Conservation (phyloP, 371 early-diverging fungal genomes). For the Rhizopus sp. region DNA sequence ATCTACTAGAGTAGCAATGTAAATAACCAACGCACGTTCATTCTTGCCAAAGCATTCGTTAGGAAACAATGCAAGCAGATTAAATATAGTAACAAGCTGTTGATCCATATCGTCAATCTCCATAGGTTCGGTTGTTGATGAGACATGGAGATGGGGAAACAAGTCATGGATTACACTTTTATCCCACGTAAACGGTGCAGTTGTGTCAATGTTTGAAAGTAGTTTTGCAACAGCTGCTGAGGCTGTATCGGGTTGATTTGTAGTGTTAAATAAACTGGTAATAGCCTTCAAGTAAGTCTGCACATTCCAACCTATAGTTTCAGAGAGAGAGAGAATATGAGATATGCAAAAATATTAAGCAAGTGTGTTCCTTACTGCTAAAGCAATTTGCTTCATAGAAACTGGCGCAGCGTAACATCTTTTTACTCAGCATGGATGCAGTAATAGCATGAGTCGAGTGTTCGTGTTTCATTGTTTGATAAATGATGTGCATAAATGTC, state of each 20-base stretch:
- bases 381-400: conserved; percentile 60
- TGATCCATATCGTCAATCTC: background rate
- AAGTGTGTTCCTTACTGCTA: conserved; percentile 32
- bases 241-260: conserved; percentile 16
- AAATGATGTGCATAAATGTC: conserved; percentile 19
- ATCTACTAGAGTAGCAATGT: conserved; percentile 46
- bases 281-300: conserved; percentile 19
- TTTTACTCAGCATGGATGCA: conserved; percentile 34
- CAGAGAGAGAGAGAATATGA: conserved; percentile 9
- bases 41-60: conserved; percentile 54
- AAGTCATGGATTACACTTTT: conserved; percentile 2
- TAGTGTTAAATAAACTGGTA: conserved; percentile 17
- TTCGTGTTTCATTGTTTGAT: conserved; percentile 18
- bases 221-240: conserved; percentile 9
- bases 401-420: conserved; percentile 53
- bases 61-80: conserved; percentile 49
- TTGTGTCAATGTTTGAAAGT: conserved; percentile 9
- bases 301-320: conserved; percentile 16
- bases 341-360: conserved; percentile 6
- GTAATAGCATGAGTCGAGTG: conserved; percentile 12
- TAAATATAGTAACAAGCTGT: conserved; percentile 20
- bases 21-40: conserved; percentile 43
- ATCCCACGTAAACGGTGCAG: background rate
- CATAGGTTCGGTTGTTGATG: conserved; percentile 8
- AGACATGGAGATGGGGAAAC: background rate